Conservation (phyloP, 805 yeast genomes). For the Groenewaldozyma tartarivorans region DNA sequence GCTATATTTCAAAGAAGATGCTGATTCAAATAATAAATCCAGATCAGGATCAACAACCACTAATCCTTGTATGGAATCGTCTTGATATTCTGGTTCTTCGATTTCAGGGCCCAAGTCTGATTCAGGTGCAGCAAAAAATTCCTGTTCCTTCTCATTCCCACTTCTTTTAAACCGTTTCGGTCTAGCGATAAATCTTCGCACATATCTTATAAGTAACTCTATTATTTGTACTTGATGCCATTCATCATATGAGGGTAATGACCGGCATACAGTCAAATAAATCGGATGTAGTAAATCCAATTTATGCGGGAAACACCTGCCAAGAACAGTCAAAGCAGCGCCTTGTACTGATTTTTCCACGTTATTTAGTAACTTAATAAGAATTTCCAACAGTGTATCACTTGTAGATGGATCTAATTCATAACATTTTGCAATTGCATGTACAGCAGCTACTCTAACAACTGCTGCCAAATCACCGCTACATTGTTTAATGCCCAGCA, state of each 20-base stretch:
- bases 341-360: conserved; percentile 58
- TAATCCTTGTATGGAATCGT: conserved; percentile 10
- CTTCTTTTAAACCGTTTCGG: conserved; percentile 32
- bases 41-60: conserved; percentile 45
- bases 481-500: conserved; percentile 62
- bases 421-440: conserved; percentile 55
- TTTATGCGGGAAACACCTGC: conserved; percentile 43
- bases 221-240: conserved; percentile 57
- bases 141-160: conserved; percentile 1
- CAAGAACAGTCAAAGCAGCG: conserved; percentile 51
- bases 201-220: conserved; percentile 58
- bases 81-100: conserved; percentile 25
- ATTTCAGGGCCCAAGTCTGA: conserved; percentile 12
- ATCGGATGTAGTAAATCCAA: conserved; percentile 65
- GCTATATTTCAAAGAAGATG: conserved; percentile 40
- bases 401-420: conserved; percentile 35
- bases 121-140: conserved; percentile 4
- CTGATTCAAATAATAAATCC: conserved; percentile 39
- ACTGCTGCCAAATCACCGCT: conserved; percentile 61
- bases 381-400: conserved; percentile 40
- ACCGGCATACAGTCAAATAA: conserved; percentile 46
- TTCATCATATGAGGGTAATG: conserved; percentile 48
- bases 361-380: conserved; percentile 55
- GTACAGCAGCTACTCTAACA: conserved; percentile 73
- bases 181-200: conserved; percentile 47